Evolutionary conservation across 345 rosid genomes (phyloP).

Genomic region (Ceriops tagal): DNA sequence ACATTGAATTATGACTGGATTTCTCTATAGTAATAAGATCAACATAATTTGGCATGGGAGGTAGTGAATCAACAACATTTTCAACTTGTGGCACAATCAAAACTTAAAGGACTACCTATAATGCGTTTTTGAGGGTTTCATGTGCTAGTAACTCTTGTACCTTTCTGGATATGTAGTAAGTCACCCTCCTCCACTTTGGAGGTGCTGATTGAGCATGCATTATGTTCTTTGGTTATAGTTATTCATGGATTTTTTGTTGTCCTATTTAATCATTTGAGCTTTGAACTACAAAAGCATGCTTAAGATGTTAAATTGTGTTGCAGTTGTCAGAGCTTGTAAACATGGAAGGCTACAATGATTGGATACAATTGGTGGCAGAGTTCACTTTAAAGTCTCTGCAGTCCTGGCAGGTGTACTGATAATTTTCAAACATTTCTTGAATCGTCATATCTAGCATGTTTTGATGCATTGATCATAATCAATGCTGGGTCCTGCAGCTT

Average conservation of each 20-base stretch:
- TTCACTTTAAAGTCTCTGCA: slow-evolving; percentile 91
- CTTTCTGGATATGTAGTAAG: too few relatives aligned
- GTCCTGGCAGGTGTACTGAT: slow-evolving; percentile 84
- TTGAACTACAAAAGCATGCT: slow-evolving; percentile 11
- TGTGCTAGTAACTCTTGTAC: too few relatives aligned
- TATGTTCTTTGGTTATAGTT: neutral
- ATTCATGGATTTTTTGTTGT: neutral
- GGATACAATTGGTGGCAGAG: slow-evolving; percentile 96
- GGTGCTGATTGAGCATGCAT: neutral
- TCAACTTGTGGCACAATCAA: too few relatives aligned
- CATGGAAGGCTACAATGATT: slow-evolving; percentile 94
- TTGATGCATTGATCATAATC: neutral
- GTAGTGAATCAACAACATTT: too few relatives aligned
- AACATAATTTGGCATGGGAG: too few relatives aligned
- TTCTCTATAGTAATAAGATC: too few relatives aligned
- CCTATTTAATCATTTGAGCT: slow-evolving; percentile 11
- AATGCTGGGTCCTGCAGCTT: slow-evolving; percentile 4
- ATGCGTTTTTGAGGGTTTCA: too few relatives aligned
- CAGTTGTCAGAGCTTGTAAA: slow-evolving; percentile 99
- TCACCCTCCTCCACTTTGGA: too few relatives aligned
- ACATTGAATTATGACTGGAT: too few relatives aligned
- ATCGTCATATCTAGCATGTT: neutral
- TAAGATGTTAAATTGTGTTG: slow-evolving; percentile 27
- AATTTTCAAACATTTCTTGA: neutral
- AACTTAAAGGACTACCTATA: too few relatives aligned